Conservation (phyloP, 2,329 filamentous ascomycete genomes). For the Phialophora tarda region DNA sequence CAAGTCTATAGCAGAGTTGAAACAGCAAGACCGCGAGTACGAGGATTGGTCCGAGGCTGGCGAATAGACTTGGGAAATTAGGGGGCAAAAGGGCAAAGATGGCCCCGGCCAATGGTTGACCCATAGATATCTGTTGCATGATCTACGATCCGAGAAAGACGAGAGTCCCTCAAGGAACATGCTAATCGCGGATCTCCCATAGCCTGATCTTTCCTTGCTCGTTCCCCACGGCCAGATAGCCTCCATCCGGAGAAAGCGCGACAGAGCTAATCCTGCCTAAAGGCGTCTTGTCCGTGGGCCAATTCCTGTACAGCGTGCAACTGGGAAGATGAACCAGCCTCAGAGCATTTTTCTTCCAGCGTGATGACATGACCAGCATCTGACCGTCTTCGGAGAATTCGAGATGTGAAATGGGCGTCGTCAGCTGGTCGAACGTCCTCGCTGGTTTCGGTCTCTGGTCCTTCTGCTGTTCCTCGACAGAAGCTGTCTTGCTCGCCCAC, state of each 20-base stretch:
- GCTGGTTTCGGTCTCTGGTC: conserved; percentile 72
- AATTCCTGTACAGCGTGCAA: conserved; percentile 94
- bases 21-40: background rate
- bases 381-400: conserved; percentile 89
- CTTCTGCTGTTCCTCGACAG: conserved; percentile 42
- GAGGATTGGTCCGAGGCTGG: background rate
- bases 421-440: conserved; percentile 80
- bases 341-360: conserved; percentile 86
- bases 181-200: conserved; percentile 80
- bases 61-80: background rate
- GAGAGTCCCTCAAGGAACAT: background rate
- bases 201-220: conserved; percentile 85
- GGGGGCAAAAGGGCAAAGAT: background rate
- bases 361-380: conserved; percentile 82
- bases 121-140: background rate
- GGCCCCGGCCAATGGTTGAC: conserved; percentile 2
- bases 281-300: conserved; percentile 90
- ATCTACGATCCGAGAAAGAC: background rate
- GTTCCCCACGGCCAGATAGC: conserved; percentile 77
- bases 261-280: conserved; percentile 80
- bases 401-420: conserved; percentile 79
- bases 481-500: conserved; percentile 24
- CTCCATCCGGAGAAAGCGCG: conserved; percentile 49
- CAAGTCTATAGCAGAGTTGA: background rate
- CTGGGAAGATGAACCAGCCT: conserved; percentile 86